A percentile compares a stretch with the other conserved stretches of the same genome.
phyloP scores from a whole-genome alignment of 2,329 filamentous ascomycete genomes.

The Fusarium irregulare region DNA sequence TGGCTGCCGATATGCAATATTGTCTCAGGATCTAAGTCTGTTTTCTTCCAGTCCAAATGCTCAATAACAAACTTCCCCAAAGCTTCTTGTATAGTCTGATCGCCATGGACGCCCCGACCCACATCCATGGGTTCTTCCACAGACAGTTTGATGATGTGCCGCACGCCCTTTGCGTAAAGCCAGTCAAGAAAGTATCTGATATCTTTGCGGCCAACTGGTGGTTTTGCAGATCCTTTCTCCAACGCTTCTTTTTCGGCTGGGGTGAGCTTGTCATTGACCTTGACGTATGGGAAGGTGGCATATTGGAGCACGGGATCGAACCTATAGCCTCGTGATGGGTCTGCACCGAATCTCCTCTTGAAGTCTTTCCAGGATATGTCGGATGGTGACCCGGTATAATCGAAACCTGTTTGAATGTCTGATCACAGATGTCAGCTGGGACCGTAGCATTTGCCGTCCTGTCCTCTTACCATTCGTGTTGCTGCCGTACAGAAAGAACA shows the following conservation, averaged over 20 bases:
- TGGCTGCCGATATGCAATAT: neutral
- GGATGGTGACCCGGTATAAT: neutral
- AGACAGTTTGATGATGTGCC: neutral
- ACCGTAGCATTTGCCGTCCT: too few species aligned
- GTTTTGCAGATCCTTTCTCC: too few species aligned
- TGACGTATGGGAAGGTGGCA: neutral
- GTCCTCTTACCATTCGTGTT: neutral
- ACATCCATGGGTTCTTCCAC: neutral
- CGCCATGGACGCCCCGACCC: neutral
- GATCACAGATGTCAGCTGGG: accelerated
- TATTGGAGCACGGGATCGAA: neutral
- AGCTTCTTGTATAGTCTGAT: neutral
- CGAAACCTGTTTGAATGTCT: neutral
- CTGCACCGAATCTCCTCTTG: neutral
- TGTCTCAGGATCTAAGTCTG: neutral
- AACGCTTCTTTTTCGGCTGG: too few species aligned
- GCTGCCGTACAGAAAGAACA: neutral
- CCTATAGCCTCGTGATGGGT: neutral
- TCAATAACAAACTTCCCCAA: neutral
- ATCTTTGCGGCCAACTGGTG: neutral
- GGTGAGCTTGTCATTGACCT: neutral
- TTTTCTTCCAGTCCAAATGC: conserved; percentile 3
- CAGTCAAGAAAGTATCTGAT: conserved; percentile 1
- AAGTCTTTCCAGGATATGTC: conserved; percentile 2
- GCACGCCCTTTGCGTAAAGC: neutral